A percentile compares a stretch with the other conserved stretches of the same genome.
Evolutionary conservation across 2,329 filamentous ascomycete species (phyloP).

Genomic region (Beauveria medogensis): DNA sequence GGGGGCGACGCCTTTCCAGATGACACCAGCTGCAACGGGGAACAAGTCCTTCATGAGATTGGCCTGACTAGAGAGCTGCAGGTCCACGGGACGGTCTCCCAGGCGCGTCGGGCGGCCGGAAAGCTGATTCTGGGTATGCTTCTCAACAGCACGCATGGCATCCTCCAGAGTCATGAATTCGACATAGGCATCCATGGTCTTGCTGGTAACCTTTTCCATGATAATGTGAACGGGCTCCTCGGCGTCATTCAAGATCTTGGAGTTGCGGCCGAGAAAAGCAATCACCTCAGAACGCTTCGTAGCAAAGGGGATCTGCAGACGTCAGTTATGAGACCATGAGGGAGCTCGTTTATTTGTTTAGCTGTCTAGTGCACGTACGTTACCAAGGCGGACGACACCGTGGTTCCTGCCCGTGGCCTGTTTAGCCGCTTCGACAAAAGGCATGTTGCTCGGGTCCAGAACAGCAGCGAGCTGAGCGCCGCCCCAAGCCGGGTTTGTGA

Average conservation of each 20-base stretch:
- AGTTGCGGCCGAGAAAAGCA: conserved; percentile 51
- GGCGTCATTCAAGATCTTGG: conserved; percentile 44
- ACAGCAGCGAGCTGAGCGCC: conserved; percentile 28
- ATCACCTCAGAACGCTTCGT: conserved; percentile 46
- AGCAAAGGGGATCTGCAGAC: conserved; percentile 45
- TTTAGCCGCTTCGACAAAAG: conserved; percentile 35
- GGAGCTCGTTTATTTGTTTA: background rate
- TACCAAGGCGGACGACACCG: conserved; percentile 42
- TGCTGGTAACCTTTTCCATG: conserved; percentile 55
- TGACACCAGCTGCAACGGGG: conserved; percentile 46
- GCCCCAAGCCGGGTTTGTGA: conserved; percentile 27
- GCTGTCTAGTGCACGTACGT: conserved; percentile 31
- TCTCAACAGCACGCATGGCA: conserved; percentile 44
- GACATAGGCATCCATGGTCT: conserved; percentile 54
- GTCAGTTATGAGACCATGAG: background rate
- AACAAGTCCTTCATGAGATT: conserved; percentile 56
- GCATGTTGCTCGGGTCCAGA: conserved; percentile 33
- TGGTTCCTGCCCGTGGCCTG: conserved; percentile 22
- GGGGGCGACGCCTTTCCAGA: conserved; percentile 44
- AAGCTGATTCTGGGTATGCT: conserved; percentile 31
- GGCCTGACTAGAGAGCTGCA: conserved; percentile 48
- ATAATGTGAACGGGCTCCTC: conserved; percentile 54
- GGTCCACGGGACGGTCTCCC: conserved; percentile 48
- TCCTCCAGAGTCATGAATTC: conserved; percentile 47
- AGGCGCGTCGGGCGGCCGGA: conserved; percentile 40